Conservation (phyloP, 257 asterid genomes). For the Solanum clarkiae region DNA sequence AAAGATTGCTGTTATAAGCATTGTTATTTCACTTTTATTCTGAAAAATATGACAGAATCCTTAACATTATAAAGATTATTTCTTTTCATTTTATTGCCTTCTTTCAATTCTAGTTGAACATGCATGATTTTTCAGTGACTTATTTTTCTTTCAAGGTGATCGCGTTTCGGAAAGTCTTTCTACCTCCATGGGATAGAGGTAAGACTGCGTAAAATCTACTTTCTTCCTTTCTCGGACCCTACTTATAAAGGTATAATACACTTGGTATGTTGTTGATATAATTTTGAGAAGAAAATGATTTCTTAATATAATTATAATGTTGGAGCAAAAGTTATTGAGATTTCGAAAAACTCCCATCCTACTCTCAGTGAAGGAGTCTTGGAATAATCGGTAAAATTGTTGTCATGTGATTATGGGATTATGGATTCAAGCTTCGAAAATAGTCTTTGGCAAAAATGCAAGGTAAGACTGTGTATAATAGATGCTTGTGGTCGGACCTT, state of each 20-base stretch:
- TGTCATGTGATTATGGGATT: no score
- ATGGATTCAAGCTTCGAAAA: no score
- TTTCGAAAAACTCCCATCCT: not conserved
- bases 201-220: not conserved
- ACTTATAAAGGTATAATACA: not conserved
- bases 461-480: no score
- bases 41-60: not conserved
- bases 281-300: not conserved
- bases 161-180: not conserved
- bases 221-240: not conserved
- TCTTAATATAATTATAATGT: not conserved
- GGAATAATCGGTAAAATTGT: no score
- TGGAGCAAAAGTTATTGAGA: not conserved
- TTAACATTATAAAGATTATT: not conserved
- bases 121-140: not conserved
- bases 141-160: not conserved
- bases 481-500: rapidly evolving
- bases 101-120: not conserved
- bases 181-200: not conserved
- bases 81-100: not conserved
- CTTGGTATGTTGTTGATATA: not conserved
- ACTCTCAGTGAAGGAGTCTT: not conserved
- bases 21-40: not conserved
- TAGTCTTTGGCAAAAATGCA: no score
- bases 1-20: not conserved